phyloP scores from a whole-genome alignment of 768 basidiomycete genomes.

The Lactifluus pinguis region DNA sequence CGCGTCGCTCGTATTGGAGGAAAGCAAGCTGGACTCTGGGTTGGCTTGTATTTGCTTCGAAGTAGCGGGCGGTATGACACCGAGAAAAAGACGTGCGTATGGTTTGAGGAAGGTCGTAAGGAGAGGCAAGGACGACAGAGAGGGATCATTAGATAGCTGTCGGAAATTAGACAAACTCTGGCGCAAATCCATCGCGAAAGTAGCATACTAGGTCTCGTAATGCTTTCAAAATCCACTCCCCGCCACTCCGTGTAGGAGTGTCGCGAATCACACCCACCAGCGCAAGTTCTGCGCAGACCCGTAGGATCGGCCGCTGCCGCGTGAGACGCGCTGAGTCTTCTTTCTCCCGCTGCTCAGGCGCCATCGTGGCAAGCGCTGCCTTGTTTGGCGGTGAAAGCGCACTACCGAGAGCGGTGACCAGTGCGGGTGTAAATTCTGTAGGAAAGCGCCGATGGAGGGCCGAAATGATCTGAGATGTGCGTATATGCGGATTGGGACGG shows the following conservation, averaged over 20 bases:
- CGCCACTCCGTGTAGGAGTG: constrained; percentile 57
- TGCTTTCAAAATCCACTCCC: constrained; percentile 85
- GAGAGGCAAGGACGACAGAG: constrained; percentile 79
- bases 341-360: constrained; percentile 81
- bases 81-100: constrained; percentile 83
- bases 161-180: constrained; percentile 6
- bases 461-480: constrained; percentile 61
- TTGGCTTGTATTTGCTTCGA: constrained; percentile 51
- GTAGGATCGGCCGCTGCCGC: constrained; percentile 76
- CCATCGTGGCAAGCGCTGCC: constrained; percentile 44
- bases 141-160: constrained; percentile 83
- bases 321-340: constrained; percentile 74
- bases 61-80: constrained; percentile 45
- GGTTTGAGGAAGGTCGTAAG: constrained; percentile 88
- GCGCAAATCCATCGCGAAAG: not conserved
- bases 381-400: constrained; percentile 54
- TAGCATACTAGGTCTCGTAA: constrained; percentile 72
- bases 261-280: constrained; percentile 78
- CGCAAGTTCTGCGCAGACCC: constrained; percentile 85
- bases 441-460: constrained; percentile 84
- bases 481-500: constrained; percentile 3
- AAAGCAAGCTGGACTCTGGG: constrained; percentile 49
- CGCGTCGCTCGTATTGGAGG: constrained; percentile 26
- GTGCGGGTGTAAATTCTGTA: constrained; percentile 61
- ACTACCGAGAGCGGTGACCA: constrained; percentile 50